Base-by-base conservation (phyloP, 441 rosid species). In the Populus trichocarpa region DNA sequence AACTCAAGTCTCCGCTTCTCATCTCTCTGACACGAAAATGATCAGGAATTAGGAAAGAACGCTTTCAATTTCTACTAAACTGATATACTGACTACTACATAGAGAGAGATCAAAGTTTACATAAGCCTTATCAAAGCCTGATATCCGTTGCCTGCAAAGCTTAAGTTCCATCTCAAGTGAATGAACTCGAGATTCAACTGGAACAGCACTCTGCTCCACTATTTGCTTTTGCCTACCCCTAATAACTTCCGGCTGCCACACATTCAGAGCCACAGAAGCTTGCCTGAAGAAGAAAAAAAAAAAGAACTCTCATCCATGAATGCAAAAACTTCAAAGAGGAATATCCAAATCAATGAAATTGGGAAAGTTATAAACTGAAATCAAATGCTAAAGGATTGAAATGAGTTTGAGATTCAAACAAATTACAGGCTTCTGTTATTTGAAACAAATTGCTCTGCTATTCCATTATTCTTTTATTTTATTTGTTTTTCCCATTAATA, bases 221-320 rank as follows among this genome's bases (percentile, higher is more conserved):
- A 91, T 63, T 78, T 90, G 91, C 81, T 85, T 90, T 38, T 93
- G 98, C 75, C 89, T 86, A 38, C 88, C 89, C 57, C 90, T 87
- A 25, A 93, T 87, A 8, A 89, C 81, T 79, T 89, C 90, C 0
- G 97, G 98, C 78, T 93, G 99, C 98, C 99, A 96, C 35, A 96
- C 97, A 22, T 91, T 91, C 91, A 93, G 73, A 67, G 99, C 99
- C 77, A 92, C 95, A 0, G 94, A 88, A 46, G 97, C 97, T 89
- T 90, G 97, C 90, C 99, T 93, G 78, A 79, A 82, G 75, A 32
- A 32, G 33, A 81, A 33, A 23, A 11, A 7, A 59, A 50, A 20
- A 69, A 67, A 32, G 57, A 73, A 8, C 28, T 72, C 5, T 2
- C 25, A 50, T 9, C 50, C 11, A 18, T 5, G 11, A 16, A 30